Evolutionary conservation across 2,329 filamentous ascomycete genomes (phyloP).

Genomic region (Triangularia verruculosa): DNA sequence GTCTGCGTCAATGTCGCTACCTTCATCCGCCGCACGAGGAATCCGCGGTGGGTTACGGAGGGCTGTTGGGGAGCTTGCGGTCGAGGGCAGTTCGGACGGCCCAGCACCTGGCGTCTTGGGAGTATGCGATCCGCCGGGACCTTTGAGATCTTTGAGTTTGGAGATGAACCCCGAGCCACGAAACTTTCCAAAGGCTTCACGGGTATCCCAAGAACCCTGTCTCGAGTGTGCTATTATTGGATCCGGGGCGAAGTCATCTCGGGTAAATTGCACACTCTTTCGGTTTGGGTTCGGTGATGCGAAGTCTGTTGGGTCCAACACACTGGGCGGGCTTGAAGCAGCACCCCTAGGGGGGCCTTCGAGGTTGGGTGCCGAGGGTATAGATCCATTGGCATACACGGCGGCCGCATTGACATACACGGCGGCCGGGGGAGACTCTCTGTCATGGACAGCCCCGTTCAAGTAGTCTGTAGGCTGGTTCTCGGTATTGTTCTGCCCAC

Average conservation of each 20-base stretch:
- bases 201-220: conserved; percentile 65
- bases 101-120: conserved; percentile 18
- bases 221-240: conserved; percentile 52
- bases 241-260: conserved; percentile 45
- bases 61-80: conserved; percentile 47
- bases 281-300: conserved; percentile 44
- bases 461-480: conserved; percentile 38
- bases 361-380: conserved; percentile 22
- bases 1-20: conserved; percentile 72
- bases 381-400: background rate
- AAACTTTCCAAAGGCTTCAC: conserved; percentile 57
- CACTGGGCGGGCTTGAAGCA: conserved; percentile 27
- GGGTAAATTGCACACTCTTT: conserved; percentile 74
- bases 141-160: conserved; percentile 71
- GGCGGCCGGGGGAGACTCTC: conserved; percentile 29
- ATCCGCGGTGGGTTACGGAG: conserved; percentile 38
- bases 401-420: conserved; percentile 11
- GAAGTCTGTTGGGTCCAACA: conserved; percentile 21
- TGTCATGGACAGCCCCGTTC: conserved; percentile 36
- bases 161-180: conserved; percentile 68
- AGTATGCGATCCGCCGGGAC: conserved; percentile 39
- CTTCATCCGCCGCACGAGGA: conserved; percentile 47
- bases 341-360: conserved; percentile 17
- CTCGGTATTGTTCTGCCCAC: conserved; percentile 13
- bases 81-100: conserved; percentile 38